phyloP scores from a whole-genome alignment of 306 rosid species.

The Styphnolobium japonicum region DNA sequence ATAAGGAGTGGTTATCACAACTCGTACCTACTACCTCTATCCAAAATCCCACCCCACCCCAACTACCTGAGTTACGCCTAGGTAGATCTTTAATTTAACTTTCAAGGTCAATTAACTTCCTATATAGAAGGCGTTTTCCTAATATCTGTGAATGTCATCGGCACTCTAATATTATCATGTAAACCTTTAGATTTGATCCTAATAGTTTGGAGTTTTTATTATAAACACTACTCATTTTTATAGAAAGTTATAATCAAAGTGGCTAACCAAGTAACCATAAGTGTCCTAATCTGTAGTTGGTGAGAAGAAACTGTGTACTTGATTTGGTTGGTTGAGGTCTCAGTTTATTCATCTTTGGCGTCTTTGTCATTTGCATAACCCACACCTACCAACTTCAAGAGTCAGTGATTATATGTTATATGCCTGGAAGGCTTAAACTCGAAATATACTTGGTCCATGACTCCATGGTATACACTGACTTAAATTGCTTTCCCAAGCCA shows the following conservation, averaged over 20 bases:
- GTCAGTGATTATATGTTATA: background rate
- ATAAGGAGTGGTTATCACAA: background rate
- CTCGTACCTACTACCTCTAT: slow-evolving; percentile 1
- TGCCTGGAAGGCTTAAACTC: background rate
- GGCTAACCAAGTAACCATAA: background rate
- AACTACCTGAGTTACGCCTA: background rate
- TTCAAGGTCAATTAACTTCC: background rate
- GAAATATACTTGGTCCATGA: background rate
- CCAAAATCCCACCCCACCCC: slow-evolving; percentile 11
- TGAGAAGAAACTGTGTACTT: background rate
- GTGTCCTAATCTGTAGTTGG: background rate
- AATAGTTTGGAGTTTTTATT: background rate
- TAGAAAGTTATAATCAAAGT: background rate
- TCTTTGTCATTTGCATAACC: background rate
- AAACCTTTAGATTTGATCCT: slow-evolving; percentile 14
- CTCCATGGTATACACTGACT: background rate
- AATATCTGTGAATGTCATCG: background rate
- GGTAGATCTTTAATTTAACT: background rate
- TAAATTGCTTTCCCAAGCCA: slow-evolving; percentile 2
- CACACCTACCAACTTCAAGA: background rate
- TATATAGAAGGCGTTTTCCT: background rate
- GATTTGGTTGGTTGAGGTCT: slow-evolving; percentile 10
- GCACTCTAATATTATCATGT: background rate
- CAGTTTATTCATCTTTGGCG: background rate
- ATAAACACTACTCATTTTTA: background rate